Conservation (phyloP, 306 rosid genomes). For the Canavalia gladiata region DNA sequence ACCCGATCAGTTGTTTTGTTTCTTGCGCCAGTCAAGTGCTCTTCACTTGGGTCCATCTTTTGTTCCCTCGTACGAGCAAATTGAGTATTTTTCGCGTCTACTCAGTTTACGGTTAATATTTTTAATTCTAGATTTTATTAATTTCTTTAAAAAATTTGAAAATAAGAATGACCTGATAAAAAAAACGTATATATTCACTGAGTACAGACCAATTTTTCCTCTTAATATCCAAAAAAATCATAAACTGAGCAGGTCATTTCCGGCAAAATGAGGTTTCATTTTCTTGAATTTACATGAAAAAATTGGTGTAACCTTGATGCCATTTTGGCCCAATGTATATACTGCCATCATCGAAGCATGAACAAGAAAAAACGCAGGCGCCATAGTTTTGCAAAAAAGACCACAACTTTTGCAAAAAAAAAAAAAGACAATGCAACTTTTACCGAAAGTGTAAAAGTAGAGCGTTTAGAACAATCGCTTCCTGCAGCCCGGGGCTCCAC, state of each 20-base stretch:
- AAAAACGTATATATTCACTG: too few species aligned
- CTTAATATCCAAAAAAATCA: background rate
- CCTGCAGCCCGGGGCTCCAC: slow-evolving; percentile 91
- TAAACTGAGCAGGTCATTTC: background rate
- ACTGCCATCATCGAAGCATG: background rate
- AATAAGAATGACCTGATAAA: too few species aligned
- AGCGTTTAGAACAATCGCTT: slow-evolving; percentile 68
- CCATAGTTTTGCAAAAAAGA: background rate
- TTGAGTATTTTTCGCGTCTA: too few species aligned
- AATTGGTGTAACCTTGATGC: slow-evolving; percentile 2
- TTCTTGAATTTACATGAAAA: slow-evolving; percentile 46
- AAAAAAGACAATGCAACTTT: background rate
- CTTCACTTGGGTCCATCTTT: too few species aligned
- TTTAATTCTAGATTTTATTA: too few species aligned
- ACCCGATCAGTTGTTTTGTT: too few species aligned
- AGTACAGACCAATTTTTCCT: too few species aligned
- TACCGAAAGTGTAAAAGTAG: background rate
- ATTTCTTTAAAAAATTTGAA: too few species aligned
- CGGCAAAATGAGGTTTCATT: background rate
- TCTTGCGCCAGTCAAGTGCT: too few species aligned
- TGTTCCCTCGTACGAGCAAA: too few species aligned
- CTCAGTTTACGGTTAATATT: too few species aligned
- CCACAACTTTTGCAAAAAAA: too few species aligned
- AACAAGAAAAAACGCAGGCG: background rate
- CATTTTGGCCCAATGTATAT: slow-evolving; percentile 11